Evolutionary conservation across 106 monocot species (phyloP).

Genomic region (Apostasia shenzhenica): DNA sequence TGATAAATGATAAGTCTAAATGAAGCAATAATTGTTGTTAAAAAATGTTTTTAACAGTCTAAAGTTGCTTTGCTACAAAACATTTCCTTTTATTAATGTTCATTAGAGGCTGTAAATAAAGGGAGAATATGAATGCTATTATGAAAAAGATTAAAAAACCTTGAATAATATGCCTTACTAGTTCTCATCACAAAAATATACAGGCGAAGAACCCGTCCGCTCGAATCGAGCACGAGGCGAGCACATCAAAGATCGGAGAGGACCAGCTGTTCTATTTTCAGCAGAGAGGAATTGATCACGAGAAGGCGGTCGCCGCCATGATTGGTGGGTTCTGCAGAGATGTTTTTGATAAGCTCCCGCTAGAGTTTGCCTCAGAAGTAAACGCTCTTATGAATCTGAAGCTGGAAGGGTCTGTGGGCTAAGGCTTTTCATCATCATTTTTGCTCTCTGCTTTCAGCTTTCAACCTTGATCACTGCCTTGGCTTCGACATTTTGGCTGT

Average conservation of each 20-base stretch:
- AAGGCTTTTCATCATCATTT: not conserved
- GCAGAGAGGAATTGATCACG: constrained; percentile 41
- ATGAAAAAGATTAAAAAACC: too few relatives aligned
- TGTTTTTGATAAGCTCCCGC: constrained; percentile 60
- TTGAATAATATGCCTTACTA: too few relatives aligned
- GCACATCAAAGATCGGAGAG: constrained; percentile 24
- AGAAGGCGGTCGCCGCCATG: constrained; percentile 68
- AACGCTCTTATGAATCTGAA: constrained; percentile 58
- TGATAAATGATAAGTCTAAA: too few relatives aligned
- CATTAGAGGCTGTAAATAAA: too few relatives aligned
- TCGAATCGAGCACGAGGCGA: constrained; percentile 29
- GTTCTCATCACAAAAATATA: not conserved
- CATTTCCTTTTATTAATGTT: too few relatives aligned
- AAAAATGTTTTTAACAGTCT: too few relatives aligned
- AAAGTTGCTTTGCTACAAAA: too few relatives aligned
- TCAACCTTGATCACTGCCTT: too few relatives aligned
- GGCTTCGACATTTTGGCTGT: too few relatives aligned
- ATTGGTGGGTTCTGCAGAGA: constrained; percentile 66
- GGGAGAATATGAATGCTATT: too few relatives aligned
- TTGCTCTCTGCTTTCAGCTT: too few relatives aligned
- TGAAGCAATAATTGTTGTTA: too few relatives aligned
- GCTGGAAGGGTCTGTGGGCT: constrained; percentile 53
- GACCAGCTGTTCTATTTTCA: constrained; percentile 29
- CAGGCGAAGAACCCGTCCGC: constrained; percentile 63
- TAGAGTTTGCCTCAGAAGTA: constrained; percentile 62